Evolutionary conservation across 2,329 filamentous ascomycete genomes (phyloP).

Genomic region (Dactylellina sp.): DNA sequence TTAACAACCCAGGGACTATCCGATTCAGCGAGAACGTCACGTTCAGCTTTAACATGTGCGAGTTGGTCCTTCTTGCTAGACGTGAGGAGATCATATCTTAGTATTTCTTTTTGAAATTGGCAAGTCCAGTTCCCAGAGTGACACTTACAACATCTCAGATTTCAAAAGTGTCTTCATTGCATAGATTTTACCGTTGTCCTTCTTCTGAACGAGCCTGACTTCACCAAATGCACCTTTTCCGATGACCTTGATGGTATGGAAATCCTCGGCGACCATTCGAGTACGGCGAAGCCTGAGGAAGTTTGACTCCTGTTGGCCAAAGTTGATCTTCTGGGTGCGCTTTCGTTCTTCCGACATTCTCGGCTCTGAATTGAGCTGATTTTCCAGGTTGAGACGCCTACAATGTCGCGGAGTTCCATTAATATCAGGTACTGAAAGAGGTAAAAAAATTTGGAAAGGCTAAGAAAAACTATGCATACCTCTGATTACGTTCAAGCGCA

Average conservation of each 20-base stretch:
- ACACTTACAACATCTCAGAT: slow-evolving; percentile 86
- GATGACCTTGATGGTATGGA: slow-evolving; percentile 96
- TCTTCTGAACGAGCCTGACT: slow-evolving; percentile 96
- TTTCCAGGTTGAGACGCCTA: slow-evolving; percentile 92
- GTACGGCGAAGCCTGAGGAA: slow-evolving; percentile 95
- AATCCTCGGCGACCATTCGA: slow-evolving; percentile 92
- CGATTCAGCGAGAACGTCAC: slow-evolving; percentile 98
- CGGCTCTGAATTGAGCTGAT: slow-evolving; percentile 77
- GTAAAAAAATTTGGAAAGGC: slow-evolving; percentile 3
- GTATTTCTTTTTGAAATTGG: background rate
- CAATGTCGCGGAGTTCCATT: slow-evolving; percentile 56
- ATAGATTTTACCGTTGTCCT: slow-evolving; percentile 95
- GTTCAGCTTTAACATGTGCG: slow-evolving; percentile 94
- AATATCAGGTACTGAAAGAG: slow-evolving; percentile 28
- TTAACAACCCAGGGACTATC: slow-evolving; percentile 99
- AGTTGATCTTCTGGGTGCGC: slow-evolving; percentile 84
- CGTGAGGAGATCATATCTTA: slow-evolving; percentile 6
- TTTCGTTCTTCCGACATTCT: slow-evolving; percentile 78
- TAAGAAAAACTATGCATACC: slow-evolving; percentile 76
- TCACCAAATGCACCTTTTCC: slow-evolving; percentile 99
- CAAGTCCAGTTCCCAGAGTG: background rate
- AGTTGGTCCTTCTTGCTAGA: slow-evolving; percentile 80
- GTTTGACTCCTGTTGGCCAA: slow-evolving; percentile 87
- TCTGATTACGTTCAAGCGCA: slow-evolving; percentile 91
- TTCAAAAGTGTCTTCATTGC: slow-evolving; percentile 98